phyloP scores from a whole-genome alignment of 148 eudicot genomes.

The Suaeda aralocaspica region DNA sequence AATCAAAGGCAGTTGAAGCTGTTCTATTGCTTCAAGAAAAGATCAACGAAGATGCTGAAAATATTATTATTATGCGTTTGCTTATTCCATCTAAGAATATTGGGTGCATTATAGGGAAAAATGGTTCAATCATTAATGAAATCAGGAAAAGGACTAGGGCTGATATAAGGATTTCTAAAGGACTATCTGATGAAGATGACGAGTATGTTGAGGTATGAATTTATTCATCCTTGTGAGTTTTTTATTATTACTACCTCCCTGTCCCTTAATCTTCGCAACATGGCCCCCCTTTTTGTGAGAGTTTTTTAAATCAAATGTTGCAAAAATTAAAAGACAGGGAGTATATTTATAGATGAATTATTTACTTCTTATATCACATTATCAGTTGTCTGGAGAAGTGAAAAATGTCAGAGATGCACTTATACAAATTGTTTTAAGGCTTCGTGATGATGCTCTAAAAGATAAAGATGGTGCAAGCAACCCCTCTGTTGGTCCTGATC shows the following conservation, averaged over 20 bases:
- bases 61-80: slow-evolving; percentile 49
- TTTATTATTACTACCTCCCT: no score
- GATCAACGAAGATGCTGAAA: slow-evolving; percentile 83
- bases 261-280: no score
- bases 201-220: slow-evolving; percentile 70
- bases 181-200: slow-evolving; percentile 48
- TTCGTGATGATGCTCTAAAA: slow-evolving; percentile 74
- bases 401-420: slow-evolving; percentile 84
- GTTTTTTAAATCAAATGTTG: no score
- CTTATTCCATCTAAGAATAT: slow-evolving; percentile 76
- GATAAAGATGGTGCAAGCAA: slow-evolving; percentile 50
- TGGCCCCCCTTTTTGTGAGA: no score
- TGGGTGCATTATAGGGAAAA: slow-evolving; percentile 86
- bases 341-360: background rate
- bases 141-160: slow-evolving; percentile 80
- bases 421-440: slow-evolving; percentile 74
- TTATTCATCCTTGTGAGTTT: background rate
- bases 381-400: slow-evolving; percentile 72
- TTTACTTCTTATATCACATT: slow-evolving; percentile 1
- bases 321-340: no score
- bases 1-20: slow-evolving; percentile 89
- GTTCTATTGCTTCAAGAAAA: slow-evolving; percentile 85
- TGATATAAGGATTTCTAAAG: slow-evolving; percentile 73
- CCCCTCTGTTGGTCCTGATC: slow-evolving; percentile 44
- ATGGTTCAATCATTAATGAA: slow-evolving; percentile 87